Conservation (phyloP, 208 protist species). For the Jaenimonas drosophilae region DNA sequence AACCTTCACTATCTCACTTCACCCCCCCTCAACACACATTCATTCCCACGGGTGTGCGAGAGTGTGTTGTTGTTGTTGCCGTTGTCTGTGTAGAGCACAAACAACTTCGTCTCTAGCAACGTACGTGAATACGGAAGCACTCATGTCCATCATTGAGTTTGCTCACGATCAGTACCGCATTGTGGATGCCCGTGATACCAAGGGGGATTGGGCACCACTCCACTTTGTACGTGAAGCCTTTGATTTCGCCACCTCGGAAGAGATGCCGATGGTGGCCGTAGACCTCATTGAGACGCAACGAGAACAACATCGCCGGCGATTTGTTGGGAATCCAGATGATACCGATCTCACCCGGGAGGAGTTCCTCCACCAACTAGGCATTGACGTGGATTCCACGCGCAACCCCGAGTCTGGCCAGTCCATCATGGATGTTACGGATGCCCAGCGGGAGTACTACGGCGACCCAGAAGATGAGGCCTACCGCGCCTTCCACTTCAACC, state of each 20-base stretch:
- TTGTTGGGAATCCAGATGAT: conserved; percentile 7
- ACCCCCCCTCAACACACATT: no score
- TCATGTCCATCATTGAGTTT: no score
- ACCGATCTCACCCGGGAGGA: conserved; percentile 17
- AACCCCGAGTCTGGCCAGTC: conserved; percentile 18
- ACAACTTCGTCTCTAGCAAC: no score
- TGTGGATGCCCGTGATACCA: no score
- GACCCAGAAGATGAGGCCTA: conserved; percentile 49
- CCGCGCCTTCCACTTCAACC: conserved; percentile 16
- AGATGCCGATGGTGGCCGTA: conserved; percentile 13
- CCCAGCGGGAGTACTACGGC: conserved; percentile 35
- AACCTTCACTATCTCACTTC: no score
- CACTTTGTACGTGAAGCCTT: no score
- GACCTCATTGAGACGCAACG: conserved; percentile 25
- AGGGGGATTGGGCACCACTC: no score
- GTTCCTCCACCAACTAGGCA: conserved; percentile 30
- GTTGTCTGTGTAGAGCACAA: no score
- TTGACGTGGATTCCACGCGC: conserved; percentile 22
- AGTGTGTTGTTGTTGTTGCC: no score
- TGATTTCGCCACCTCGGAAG: conserved; percentile 34
- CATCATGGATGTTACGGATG: conserved; percentile 19
- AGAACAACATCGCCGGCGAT: conserved; percentile 15
- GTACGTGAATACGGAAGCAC: no score
- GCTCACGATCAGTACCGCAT: no score
- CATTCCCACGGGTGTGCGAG: no score